Evolutionary conservation across 2,329 filamentous ascomycete species (phyloP), one percentile per base, ranked within the genome.

Genomic region (Nemania sp.): DNA sequence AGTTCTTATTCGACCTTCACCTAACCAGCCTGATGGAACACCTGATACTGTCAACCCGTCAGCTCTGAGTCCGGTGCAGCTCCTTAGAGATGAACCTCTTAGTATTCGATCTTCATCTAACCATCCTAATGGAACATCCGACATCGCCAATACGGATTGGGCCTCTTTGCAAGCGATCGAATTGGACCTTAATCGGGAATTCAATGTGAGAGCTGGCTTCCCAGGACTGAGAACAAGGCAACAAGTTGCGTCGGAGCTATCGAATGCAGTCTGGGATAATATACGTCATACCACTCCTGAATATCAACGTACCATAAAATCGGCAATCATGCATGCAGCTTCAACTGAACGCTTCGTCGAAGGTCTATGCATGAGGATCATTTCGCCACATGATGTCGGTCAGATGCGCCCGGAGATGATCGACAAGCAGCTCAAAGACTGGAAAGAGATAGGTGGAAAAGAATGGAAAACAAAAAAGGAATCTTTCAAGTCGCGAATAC

Each of bases 321-420:
- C 53, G 57, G 67, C 67, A n/a, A 43, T 71, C 15, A 67, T 69
- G 34, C 46, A 48, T 29, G 65, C 67, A 25, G 64, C 63, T 18
- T 42, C 39, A 25, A 50, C 48, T 32, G 20, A 53, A 34, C 66
- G 69, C 7, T 72, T 73, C 48, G 53, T 70, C 25, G 63, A 71
- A 35, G 69, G 64, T 18, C 35, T 72, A 13, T 63, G 64, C 29
- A 52, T 60, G 25, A 59, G 52, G 13, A 37, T 66, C 11, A 54
- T 70, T 34, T 40, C 62, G 43, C 59, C 65, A 18, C 25, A 46
- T 12, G 12, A 66, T n/a, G 56, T 73, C 1, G 62, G 60, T 17
- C 35, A 52, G 15, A 66, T 71, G 64, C 29, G 60, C 9, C 54
- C 58, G 18, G 13, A 40, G 5, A 35, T 45, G 5, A 65, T 71